phyloP scores from a whole-genome alignment of 345 rosid genomes.

The Citrus cavaleriei region DNA sequence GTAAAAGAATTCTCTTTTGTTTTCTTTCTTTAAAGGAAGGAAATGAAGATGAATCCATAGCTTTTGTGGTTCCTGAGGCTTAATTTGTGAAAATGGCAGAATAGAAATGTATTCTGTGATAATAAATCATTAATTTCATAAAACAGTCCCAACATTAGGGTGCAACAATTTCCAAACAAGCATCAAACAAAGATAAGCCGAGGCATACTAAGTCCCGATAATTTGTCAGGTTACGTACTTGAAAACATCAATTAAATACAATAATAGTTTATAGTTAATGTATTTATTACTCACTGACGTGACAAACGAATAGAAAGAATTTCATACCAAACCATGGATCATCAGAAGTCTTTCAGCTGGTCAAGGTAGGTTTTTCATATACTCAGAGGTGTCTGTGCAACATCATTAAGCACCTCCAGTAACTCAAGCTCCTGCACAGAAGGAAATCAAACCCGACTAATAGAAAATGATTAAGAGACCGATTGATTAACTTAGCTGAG shows the following conservation, averaged over 20 bases:
- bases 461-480: neutral
- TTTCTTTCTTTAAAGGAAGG: neutral
- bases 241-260: neutral
- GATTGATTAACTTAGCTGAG: neutral
- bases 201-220: neutral
- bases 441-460: slow-evolving; percentile 10
- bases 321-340: neutral
- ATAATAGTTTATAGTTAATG: neutral
- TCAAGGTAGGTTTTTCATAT: neutral
- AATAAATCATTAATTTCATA: neutral
- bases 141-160: neutral
- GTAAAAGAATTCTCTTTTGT: neutral
- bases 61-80: neutral
- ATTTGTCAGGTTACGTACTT: neutral
- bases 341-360: neutral
- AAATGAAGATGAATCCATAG: neutral
- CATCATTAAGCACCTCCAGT: neutral
- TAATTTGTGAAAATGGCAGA: neutral
- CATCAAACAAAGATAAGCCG: neutral
- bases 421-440: slow-evolving; percentile 10
- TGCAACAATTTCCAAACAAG: neutral
- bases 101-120: neutral
- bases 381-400: neutral
- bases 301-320: neutral
- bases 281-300: neutral